Conservation (phyloP, 1,284 basidiomycete genomes). For the Apiotrichum porosum region DNA sequence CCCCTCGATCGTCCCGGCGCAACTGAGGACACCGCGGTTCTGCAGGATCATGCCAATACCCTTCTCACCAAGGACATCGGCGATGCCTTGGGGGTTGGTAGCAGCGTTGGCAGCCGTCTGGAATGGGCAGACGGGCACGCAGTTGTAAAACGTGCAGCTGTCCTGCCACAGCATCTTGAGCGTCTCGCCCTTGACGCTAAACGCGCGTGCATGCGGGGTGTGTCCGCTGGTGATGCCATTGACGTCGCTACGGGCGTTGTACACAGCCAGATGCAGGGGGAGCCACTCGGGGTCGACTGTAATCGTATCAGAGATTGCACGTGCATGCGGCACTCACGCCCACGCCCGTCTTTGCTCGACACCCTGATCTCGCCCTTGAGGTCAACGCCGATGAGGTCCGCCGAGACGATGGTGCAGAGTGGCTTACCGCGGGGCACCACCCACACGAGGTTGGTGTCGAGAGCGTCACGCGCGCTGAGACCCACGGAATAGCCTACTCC, state of each 20-base stretch:
- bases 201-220: conserved; percentile 23
- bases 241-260: conserved; percentile 20
- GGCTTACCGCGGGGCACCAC: conserved; percentile 22
- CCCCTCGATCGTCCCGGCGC: conserved; percentile 26
- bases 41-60: conserved; percentile 25
- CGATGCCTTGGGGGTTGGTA: too few relatives aligned
- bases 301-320: background rate
- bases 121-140: conserved; percentile 19
- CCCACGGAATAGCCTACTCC: conserved; percentile 22
- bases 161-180: conserved; percentile 30
- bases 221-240: conserved; percentile 21
- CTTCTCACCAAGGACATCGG: background rate
- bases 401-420: conserved; percentile 17
- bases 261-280: conserved; percentile 25
- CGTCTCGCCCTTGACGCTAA: conserved; percentile 13
- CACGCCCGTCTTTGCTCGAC: too few relatives aligned
- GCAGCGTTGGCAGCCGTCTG: background rate
- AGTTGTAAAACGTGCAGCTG: conserved; percentile 24
- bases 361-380: conserved; percentile 4
- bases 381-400: conserved; percentile 19
- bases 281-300: conserved; percentile 21
- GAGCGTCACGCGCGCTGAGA: conserved; percentile 21
- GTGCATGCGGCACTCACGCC: conserved; percentile 4
- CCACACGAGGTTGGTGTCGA: conserved; percentile 17
- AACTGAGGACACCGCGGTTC: conserved; percentile 23